Evolutionary conservation across 2,329 filamentous ascomycete genomes (phyloP).

Genomic region (Zasmidium cellare): DNA sequence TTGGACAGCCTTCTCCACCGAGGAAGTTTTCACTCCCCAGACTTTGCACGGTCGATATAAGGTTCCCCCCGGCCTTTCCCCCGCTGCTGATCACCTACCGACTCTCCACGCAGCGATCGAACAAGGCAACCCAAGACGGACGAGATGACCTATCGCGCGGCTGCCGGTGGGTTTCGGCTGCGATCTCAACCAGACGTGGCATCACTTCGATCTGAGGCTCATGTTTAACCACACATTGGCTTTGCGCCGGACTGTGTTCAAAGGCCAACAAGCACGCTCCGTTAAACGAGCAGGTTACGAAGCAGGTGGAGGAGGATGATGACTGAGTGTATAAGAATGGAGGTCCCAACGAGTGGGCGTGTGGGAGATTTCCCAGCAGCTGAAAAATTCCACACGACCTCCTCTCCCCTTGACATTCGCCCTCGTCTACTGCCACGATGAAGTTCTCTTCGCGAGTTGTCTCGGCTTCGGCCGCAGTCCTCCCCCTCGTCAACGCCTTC

Average conservation of each 20-base stretch:
- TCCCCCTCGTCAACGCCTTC: conserved; percentile 6
- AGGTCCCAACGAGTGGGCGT: too few relatives aligned
- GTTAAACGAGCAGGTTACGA: not conserved
- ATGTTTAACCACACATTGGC: not conserved
- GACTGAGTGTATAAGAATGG: too few relatives aligned
- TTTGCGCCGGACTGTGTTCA: not conserved
- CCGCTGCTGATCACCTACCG: not conserved
- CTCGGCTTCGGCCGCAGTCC: conserved; percentile 3
- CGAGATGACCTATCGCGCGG: not conserved
- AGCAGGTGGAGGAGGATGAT: not conserved
- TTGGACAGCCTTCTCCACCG: not conserved
- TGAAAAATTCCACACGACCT: not conserved
- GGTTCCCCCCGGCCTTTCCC: not conserved
- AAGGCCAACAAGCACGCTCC: not conserved
- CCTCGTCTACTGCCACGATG: not conserved
- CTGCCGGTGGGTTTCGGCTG: not conserved
- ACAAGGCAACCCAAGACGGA: not conserved
- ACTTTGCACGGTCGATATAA: not conserved
- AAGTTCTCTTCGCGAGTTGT: conserved; percentile 1
- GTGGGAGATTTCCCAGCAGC: not conserved
- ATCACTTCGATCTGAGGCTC: not conserved
- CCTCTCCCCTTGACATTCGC: not conserved
- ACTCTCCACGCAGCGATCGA: not conserved
- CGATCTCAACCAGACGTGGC: not conserved
- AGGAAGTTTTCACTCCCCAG: not conserved